Conservation (phyloP, 345 rosid genomes). For the Erodium maritimum region DNA sequence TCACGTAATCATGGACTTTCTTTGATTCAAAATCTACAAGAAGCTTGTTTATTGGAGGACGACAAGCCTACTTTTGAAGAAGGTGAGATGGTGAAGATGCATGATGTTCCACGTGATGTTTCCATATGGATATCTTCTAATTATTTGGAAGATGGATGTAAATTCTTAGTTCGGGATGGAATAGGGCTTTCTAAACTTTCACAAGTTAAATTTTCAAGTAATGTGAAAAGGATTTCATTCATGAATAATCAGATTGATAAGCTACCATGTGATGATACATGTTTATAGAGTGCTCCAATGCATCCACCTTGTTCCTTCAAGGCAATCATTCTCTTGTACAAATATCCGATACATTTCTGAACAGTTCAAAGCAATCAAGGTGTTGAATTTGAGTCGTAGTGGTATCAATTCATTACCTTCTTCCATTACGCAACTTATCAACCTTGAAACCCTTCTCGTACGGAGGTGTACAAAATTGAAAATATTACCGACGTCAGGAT, state of each 20-base stretch:
- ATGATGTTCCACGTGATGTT: constrained; percentile 36
- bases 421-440: constrained; percentile 18
- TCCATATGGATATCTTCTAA: constrained; percentile 25
- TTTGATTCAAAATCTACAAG: constrained; percentile 34
- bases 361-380: constrained; percentile 20
- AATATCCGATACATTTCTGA: constrained; percentile 14
- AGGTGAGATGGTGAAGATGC: constrained; percentile 29
- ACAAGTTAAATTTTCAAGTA: constrained; percentile 9
- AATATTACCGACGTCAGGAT: constrained; percentile 16
- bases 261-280: constrained; percentile 9
- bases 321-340: constrained; percentile 19
- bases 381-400: constrained; percentile 25
- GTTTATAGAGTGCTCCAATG: constrained; percentile 11
- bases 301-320: constrained; percentile 23
- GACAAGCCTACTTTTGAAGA: constrained; percentile 14
- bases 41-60: constrained; percentile 32
- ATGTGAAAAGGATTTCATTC: constrained; percentile 28
- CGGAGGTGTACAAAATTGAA: constrained; percentile 21
- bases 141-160: constrained; percentile 10
- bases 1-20: constrained; percentile 22
- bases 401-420: constrained; percentile 17
- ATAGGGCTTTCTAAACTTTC: constrained; percentile 15
- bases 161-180: constrained; percentile 24
- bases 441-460: constrained; percentile 26
- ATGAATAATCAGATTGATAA: constrained; percentile 20